phyloP scores from a whole-genome alignment of 2,329 filamentous ascomycete species.

The Cyanodermella asteris region DNA sequence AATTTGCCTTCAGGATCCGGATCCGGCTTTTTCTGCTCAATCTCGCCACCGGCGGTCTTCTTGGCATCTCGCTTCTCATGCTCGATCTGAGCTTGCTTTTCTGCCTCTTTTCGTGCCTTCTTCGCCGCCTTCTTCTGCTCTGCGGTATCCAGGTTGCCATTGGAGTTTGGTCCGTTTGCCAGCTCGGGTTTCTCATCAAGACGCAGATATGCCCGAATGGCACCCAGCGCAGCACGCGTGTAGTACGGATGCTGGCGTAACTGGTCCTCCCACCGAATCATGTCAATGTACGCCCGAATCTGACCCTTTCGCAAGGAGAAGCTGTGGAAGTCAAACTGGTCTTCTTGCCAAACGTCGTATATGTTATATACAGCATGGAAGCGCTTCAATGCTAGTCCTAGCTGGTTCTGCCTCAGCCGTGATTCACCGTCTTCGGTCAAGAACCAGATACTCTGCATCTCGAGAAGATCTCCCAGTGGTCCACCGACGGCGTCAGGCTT shows the following conservation, averaged over 20 bases:
- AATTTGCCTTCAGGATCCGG: constrained; percentile 67
- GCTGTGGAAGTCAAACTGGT: constrained; percentile 96
- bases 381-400: constrained; percentile 73
- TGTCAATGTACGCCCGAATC: constrained; percentile 82
- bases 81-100: constrained; percentile 53
- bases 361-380: constrained; percentile 77
- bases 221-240: constrained; percentile 59
- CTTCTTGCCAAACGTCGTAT: constrained; percentile 94
- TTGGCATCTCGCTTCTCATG: constrained; percentile 71
- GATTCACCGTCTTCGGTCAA: constrained; percentile 87
- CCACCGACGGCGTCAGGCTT: constrained; percentile 74
- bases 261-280: constrained; percentile 89
- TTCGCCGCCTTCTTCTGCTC: constrained; percentile 75
- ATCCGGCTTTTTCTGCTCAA: constrained; percentile 63
- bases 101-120: constrained; percentile 67
- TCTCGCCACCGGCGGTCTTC: constrained; percentile 37
- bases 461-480: constrained; percentile 70
- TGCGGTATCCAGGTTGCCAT: constrained; percentile 32
- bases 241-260: constrained; percentile 87
- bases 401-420: constrained; percentile 59
- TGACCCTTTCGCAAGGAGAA: constrained; percentile 95
- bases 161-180: constrained; percentile 35
- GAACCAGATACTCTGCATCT: constrained; percentile 98
- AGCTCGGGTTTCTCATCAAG: constrained; percentile 55
- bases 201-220: constrained; percentile 57